These are phyloP conservation scores for Wickerhamiella spandovensis DNA, from an alignment of 805 yeast species.

Conservation along the genomic window DNA sequence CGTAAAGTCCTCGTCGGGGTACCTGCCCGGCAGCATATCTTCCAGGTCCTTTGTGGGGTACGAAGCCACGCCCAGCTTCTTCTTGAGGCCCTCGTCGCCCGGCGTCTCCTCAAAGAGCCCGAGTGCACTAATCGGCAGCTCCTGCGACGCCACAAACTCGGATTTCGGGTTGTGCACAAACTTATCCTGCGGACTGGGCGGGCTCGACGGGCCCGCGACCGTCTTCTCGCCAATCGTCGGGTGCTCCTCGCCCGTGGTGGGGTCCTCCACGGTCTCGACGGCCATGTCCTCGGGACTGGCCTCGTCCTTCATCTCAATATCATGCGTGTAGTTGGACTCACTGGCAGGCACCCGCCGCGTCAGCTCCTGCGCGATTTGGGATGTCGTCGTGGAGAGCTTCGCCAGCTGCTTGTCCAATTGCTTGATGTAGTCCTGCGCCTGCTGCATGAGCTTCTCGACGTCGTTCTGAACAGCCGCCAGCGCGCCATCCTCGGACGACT, in stretches of 20 bases:
- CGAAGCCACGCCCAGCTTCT: conserved; percentile 77
- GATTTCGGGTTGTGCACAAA: conserved; percentile 52
- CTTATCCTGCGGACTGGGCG: conserved; percentile 7
- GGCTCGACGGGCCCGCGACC: background rate
- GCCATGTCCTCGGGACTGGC: background rate
- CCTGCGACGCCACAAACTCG: conserved; percentile 59
- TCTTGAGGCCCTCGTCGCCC: conserved; percentile 63
- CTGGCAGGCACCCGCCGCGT: conserved; percentile 1
- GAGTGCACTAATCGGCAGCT: conserved; percentile 52
- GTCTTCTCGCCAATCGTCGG: background rate
- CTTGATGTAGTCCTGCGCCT: conserved; percentile 15
- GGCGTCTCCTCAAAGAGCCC: conserved; percentile 56
- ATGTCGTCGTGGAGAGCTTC: conserved; percentile 12
- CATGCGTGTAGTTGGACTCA: background rate
- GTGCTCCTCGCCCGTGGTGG: background rate
- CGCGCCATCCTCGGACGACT: conserved; percentile 13
- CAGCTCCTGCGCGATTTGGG: conserved; percentile 14
- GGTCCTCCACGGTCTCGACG: background rate
- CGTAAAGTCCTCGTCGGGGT: conserved; percentile 79
- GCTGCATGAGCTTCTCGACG: conserved; percentile 14
- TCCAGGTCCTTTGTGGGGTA: conserved; percentile 70
- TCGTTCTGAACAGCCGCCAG: conserved; percentile 13
- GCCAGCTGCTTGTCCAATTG: conserved; percentile 15
- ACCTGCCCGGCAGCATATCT: conserved; percentile 69
- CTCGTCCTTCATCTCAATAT: background rate